Conservation (phyloP, 148 eudicot genomes). For the Chenopodium quinoa region DNA sequence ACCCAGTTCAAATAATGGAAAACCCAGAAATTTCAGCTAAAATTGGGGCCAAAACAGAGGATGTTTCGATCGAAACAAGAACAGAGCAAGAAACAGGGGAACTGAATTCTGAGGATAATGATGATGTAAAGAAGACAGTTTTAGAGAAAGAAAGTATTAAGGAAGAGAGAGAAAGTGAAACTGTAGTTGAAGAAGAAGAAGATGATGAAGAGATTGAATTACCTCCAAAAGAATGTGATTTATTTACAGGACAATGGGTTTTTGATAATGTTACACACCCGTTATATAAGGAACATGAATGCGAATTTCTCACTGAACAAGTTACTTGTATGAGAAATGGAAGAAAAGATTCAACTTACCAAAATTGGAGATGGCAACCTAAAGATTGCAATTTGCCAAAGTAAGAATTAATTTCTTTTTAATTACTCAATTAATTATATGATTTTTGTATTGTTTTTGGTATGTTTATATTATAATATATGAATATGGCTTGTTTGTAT, state of each 20-base stretch:
- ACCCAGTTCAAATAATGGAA: conserved; percentile 28
- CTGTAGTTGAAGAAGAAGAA: conserved; percentile 28
- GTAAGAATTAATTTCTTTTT: conserved; percentile 35
- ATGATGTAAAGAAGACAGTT: conserved; percentile 6
- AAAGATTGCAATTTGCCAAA: conserved; percentile 79
- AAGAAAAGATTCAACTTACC: conserved; percentile 64
- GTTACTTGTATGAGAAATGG: conserved; percentile 92
- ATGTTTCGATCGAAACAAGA: conserved; percentile 26
- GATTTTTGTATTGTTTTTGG: conserved; percentile 9
- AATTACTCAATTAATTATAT: conserved; percentile 11
- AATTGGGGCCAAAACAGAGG: not conserved
- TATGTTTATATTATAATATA: too few species aligned
- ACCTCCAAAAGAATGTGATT: conserved; percentile 77
- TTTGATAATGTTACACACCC: conserved; percentile 72
- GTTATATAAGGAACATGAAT: conserved; percentile 67
- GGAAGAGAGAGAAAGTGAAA: conserved; percentile 21
- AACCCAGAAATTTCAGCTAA: conserved; percentile 13
- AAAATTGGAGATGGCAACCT: conserved; percentile 97
- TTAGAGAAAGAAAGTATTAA: conserved; percentile 20
- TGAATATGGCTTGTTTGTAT: not conserved
- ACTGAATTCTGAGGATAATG: conserved; percentile 5
- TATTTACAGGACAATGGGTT: conserved; percentile 81
- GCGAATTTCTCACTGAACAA: conserved; percentile 75
- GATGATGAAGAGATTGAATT: conserved; percentile 54
- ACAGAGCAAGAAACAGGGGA: conserved; percentile 43